Percentiles rank a stretch among this genome's conserved stretches.
Conservation (phyloP, 2,329 filamentous ascomycete species). For the Fonsecaea erecta region DNA sequence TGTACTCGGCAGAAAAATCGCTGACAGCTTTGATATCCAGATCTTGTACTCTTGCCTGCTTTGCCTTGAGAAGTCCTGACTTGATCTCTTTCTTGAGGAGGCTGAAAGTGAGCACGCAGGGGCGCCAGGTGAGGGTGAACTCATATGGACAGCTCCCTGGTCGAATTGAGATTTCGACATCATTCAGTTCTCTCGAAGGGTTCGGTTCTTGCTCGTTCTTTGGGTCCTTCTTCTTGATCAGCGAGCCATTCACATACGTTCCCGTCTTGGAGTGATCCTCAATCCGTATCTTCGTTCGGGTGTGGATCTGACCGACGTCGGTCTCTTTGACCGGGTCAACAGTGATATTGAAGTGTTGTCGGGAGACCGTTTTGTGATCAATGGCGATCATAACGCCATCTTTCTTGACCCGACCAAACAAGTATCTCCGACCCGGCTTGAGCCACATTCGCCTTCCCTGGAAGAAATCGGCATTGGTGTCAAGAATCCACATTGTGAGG, state of each 20-base stretch:
- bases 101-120: conserved; percentile 80
- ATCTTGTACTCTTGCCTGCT: conserved; percentile 72
- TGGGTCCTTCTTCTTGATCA: conserved; percentile 56
- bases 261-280: conserved; percentile 88
- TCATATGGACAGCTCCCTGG: conserved; percentile 71
- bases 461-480: conserved; percentile 55
- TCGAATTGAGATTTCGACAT: conserved; percentile 66
- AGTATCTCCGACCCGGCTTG: conserved; percentile 79
- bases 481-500: conserved; percentile 66
- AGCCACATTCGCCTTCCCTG: conserved; percentile 75
- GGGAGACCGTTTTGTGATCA: conserved; percentile 80
- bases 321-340: conserved; percentile 68
- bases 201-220: conserved; percentile 44
- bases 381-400: conserved; percentile 72
- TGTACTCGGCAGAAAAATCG: conserved; percentile 71
- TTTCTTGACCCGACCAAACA: conserved; percentile 76
- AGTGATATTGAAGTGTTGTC: conserved; percentile 81
- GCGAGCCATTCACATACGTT: conserved; percentile 74
- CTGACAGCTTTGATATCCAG: conserved; percentile 85
- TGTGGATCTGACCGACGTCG: conserved; percentile 67
- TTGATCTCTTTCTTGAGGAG: conserved; percentile 73
- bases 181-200: conserved; percentile 55
- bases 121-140: conserved; percentile 73
- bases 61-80: conserved; percentile 63
- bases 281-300: conserved; percentile 71